A percentile compares a stretch with the other conserved stretches of the same genome.
Conservation (phyloP, 2,329 filamentous ascomycete genomes). For the Sclerotinia glacialis region DNA sequence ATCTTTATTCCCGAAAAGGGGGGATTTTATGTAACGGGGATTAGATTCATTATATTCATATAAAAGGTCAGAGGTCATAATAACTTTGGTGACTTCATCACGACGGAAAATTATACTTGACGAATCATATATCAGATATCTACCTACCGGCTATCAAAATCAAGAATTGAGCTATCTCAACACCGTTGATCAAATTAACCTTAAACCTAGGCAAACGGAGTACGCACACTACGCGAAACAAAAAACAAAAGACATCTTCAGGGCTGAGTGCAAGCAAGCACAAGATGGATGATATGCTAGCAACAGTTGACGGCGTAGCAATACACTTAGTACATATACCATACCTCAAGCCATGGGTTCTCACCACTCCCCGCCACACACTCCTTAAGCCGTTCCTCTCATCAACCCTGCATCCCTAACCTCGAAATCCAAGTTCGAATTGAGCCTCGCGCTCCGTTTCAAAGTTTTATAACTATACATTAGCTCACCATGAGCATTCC, state of each 20-base stretch:
- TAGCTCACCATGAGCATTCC: background rate
- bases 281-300: background rate
- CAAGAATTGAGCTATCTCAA: slow-evolving; percentile 1
- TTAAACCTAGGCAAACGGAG: background rate
- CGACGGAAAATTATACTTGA: background rate
- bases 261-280: background rate
- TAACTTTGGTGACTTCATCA: background rate
- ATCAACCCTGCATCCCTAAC: background rate
- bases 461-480: background rate
- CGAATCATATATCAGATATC: background rate
- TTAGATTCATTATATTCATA: background rate
- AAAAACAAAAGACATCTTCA: background rate
- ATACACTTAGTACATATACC: background rate
- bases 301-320: slow-evolving; percentile 11
- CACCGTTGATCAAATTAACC: slow-evolving; percentile 4
- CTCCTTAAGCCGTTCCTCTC: background rate
- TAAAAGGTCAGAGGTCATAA: background rate
- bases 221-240: too few species aligned
- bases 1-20: background rate
- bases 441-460: slow-evolving; percentile 4
- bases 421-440: background rate
- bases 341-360: background rate
- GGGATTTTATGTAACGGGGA: background rate
- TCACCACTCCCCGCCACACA: background rate
- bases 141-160: background rate